A percentile compares a stretch with the other conserved stretches of the same genome.
Conservation (phyloP, 148 eudicot species). For the Silene uniflora region DNA sequence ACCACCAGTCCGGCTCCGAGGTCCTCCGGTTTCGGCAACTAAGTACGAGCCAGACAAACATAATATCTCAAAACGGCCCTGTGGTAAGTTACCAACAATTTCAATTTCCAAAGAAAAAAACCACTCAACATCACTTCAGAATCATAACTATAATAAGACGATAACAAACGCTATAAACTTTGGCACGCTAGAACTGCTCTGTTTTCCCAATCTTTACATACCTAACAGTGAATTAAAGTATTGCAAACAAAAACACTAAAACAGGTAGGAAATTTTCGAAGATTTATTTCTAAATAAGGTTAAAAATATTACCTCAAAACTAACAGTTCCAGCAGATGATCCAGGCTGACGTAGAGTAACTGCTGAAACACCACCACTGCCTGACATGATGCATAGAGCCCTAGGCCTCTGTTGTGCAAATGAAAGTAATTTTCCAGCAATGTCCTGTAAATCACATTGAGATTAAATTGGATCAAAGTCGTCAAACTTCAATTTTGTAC, state of each 20-base stretch:
- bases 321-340: slow-evolving; percentile 45
- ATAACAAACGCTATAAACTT: no score
- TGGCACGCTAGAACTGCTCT: no score
- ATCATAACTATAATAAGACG: no score
- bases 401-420: slow-evolving; percentile 87
- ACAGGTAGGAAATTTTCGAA: not conserved
- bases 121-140: no score
- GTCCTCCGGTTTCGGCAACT: slow-evolving; percentile 61
- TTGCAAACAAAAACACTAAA: not conserved
- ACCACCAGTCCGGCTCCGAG: slow-evolving; percentile 74
- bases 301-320: slow-evolving; percentile 56
- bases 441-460: slow-evolving; percentile 41
- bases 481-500: not conserved
- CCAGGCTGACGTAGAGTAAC: slow-evolving; percentile 68
- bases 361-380: slow-evolving; percentile 74
- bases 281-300: not conserved
- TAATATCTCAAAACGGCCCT: slow-evolving; percentile 89
- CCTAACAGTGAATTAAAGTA: no score
- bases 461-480: not conserved
- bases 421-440: slow-evolving; percentile 66
- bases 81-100: not conserved
- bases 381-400: slow-evolving; percentile 81
- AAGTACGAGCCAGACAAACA: slow-evolving; percentile 89
- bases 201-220: no score
- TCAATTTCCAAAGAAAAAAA: no score